Evolutionary conservation across 176 grass and related monocot species (phyloP), one percentile per base, ranked within the genome.

Genomic region (Paspalum notatum): DNA sequence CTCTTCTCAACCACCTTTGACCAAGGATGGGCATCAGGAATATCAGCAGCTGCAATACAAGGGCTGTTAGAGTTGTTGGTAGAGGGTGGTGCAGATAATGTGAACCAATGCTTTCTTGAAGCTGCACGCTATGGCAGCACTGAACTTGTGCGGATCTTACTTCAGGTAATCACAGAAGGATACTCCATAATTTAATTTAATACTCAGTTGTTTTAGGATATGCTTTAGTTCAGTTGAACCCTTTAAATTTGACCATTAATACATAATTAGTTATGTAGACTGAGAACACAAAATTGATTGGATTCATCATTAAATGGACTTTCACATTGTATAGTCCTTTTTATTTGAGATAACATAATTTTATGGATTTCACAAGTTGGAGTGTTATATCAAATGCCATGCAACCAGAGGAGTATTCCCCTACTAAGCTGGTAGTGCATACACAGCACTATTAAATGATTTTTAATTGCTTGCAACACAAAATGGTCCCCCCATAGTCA

Each of bases 21-120:
- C 51, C 84, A 83, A 83, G 95, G 90, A 42, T 98, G 95, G 96
- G 88, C 88, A 51, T 92, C 88, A 66, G 92, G 92, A 40, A 89
- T 89, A 51, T 93, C 88, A 4, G 90, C 90, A 73, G 66, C 82
- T 67, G 90, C 88, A 51, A 82, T 99, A 84, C 90, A 95, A 63
- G 92, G 92, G 10, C 84, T 99, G 21, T 85, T 99, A 57, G 96
- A 93, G 45, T 80, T 99, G 82, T 86, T 99, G 72, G 96, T 99
- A 58, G 96, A 99, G 83, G 96, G 92, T 8, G 96, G 96, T 8
- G 96, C 96, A 49, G 96, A 99, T 62, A 99, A 99, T 88, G 96
- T 99, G 62, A 99, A 95, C 82, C 90, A 95, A 84, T 99, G 96
- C 81, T 95, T 99, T 89, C 90, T 99, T 79, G 96, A 99, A 91